These are phyloP conservation scores for Sanghuangporus weigelae DNA, from an alignment of 1,284 basidiomycete genomes.

Conservation along the genomic window DNA sequence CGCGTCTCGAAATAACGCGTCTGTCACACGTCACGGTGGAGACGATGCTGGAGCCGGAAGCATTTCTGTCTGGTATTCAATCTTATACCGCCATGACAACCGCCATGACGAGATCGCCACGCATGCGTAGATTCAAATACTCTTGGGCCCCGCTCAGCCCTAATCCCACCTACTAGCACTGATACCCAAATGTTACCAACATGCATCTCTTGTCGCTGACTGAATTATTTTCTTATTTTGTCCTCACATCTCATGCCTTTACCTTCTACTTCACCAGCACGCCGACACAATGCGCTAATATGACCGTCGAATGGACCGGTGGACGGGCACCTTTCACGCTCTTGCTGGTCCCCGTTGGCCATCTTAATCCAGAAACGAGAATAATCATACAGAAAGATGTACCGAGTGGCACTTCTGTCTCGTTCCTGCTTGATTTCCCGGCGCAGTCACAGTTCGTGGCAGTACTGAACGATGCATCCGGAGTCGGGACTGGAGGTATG, in stretches of 20 bases:
- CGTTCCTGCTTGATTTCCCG: constrained; percentile 18
- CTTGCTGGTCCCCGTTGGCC: constrained; percentile 18
- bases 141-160: not conserved
- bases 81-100: not conserved
- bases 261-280: constrained; percentile 10
- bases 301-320: constrained; percentile 18
- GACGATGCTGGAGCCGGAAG: not conserved
- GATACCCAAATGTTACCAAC: not conserved
- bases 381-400: constrained; percentile 18
- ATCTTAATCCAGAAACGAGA: constrained; percentile 17
- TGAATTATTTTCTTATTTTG: not conserved
- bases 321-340: constrained; percentile 18
- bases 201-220: not conserved
- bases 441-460: constrained; percentile 18
- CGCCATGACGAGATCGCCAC: not conserved
- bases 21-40: not conserved
- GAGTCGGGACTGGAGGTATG: constrained; percentile 18
- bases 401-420: constrained; percentile 9
- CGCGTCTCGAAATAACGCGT: not conserved
- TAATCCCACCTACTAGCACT: not conserved
- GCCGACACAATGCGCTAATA: constrained; percentile 19
- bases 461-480: constrained; percentile 15
- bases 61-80: not conserved
- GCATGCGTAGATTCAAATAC: not conserved
- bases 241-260: constrained; percentile 1